phyloP scores from a whole-genome alignment of 2,329 filamentous ascomycete species.

The Penicillium sp. region DNA sequence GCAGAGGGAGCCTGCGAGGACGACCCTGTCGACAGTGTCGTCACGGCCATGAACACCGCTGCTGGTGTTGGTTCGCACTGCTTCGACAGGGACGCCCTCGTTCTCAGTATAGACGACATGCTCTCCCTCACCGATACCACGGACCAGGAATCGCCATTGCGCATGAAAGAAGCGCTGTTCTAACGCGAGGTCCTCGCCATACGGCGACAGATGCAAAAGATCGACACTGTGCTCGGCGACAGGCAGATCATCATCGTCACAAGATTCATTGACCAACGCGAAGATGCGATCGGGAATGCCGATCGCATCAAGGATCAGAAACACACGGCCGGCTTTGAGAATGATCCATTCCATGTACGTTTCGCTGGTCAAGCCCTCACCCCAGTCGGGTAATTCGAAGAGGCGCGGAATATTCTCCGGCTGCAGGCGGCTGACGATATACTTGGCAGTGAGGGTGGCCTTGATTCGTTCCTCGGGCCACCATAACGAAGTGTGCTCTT shows the following conservation, averaged over 20 bases:
- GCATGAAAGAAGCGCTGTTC: slow-evolving; percentile 60
- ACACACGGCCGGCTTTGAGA: slow-evolving; percentile 57
- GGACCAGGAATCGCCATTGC: slow-evolving; percentile 61
- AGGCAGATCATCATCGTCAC: slow-evolving; percentile 63
- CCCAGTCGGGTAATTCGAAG: slow-evolving; percentile 43
- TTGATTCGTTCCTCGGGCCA: slow-evolving; percentile 50
- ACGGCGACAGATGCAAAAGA: slow-evolving; percentile 54
- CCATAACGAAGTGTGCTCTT: slow-evolving; percentile 38
- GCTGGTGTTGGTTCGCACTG: slow-evolving; percentile 45
- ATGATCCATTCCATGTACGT: slow-evolving; percentile 66
- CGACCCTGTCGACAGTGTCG: slow-evolving; percentile 40
- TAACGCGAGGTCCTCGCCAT: slow-evolving; percentile 46
- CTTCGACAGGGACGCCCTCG: slow-evolving; percentile 61
- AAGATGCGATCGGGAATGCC: slow-evolving; percentile 66
- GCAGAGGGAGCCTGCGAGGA: slow-evolving; percentile 39
- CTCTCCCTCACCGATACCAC: slow-evolving; percentile 55
- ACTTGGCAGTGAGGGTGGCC: slow-evolving; percentile 44
- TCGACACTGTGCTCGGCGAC: slow-evolving; percentile 57
- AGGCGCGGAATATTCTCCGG: slow-evolving; percentile 39
- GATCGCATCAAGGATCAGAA: slow-evolving; percentile 60
- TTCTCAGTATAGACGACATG: slow-evolving; percentile 61
- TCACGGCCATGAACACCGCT: slow-evolving; percentile 35
- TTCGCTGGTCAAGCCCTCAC: slow-evolving; percentile 49
- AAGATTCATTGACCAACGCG: slow-evolving; percentile 60
- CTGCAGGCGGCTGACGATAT: slow-evolving; percentile 39